Evolutionary conservation across 768 basidiomycete genomes (phyloP).

Genomic region (Clathrus columnatus): DNA sequence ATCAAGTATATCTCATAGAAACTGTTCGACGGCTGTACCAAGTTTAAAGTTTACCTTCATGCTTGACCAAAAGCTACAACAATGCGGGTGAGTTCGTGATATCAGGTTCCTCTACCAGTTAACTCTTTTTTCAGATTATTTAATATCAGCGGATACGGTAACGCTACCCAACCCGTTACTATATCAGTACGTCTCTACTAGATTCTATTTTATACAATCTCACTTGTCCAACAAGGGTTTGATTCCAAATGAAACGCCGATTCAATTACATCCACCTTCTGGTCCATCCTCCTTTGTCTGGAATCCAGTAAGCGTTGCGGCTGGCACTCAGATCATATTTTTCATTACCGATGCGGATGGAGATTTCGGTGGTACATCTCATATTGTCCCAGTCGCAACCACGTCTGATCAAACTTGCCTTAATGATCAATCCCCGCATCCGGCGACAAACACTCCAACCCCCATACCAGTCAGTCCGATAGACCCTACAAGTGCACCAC

Average conservation of each 20-base stretch:
- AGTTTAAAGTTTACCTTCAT: constrained; percentile 39
- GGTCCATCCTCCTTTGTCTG: constrained; percentile 39
- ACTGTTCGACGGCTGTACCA: constrained; percentile 43
- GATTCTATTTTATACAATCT: background rate
- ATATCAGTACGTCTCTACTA: constrained; percentile 34
- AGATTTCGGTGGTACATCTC: constrained; percentile 51
- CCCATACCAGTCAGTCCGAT: constrained; percentile 27
- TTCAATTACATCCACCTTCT: constrained; percentile 34
- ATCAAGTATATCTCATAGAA: constrained; percentile 28
- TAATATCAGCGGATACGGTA: constrained; percentile 33
- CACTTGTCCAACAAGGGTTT: constrained; percentile 39
- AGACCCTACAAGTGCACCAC: constrained; percentile 10
- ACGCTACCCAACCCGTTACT: constrained; percentile 45
- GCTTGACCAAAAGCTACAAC: constrained; percentile 43
- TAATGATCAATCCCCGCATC: constrained; percentile 32
- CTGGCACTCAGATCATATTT: constrained; percentile 52
- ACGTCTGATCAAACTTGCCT: constrained; percentile 47
- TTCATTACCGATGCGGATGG: constrained; percentile 43
- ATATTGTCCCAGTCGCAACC: constrained; percentile 36
- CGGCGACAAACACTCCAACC: constrained; percentile 15
- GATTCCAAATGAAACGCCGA: constrained; percentile 51
- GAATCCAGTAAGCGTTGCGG: constrained; percentile 42
- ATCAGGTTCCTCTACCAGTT: constrained; percentile 1
- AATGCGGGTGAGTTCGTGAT: constrained; percentile 44
- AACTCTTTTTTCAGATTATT: constrained; percentile 11